Evolutionary conservation across 371 early-diverging fungal genomes (phyloP).

Genomic region (Nematocida minor): DNA sequence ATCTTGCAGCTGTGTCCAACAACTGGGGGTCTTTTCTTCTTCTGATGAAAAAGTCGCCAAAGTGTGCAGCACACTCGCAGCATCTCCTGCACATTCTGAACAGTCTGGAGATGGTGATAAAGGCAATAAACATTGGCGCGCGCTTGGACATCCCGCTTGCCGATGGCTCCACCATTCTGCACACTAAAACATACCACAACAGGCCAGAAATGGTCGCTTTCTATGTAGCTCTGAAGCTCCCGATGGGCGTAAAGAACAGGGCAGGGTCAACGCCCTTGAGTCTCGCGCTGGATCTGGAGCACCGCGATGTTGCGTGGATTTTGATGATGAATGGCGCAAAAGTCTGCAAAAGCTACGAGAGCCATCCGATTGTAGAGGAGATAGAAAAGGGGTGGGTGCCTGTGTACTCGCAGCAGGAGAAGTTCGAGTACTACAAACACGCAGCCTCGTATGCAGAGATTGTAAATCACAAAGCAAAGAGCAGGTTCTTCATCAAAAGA

Average conservation of each 20-base stretch:
- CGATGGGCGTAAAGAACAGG: background rate
- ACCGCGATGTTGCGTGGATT: conserved; percentile 24
- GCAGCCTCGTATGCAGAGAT: conserved; percentile 18
- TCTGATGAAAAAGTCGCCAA: conserved; percentile 27
- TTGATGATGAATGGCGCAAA: conserved; percentile 8
- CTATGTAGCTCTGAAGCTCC: conserved; percentile 6
- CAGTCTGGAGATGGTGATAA: conserved; percentile 34
- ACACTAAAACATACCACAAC: conserved; percentile 22
- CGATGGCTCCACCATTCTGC: conserved; percentile 15
- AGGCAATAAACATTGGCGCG: conserved; percentile 41
- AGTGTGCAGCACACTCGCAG: conserved; percentile 22
- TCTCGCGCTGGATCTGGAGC: conserved; percentile 4
- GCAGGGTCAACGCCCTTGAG: background rate
- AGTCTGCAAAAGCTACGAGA: background rate
- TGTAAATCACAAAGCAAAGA: conserved; percentile 23
- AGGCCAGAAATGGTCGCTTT: conserved; percentile 24
- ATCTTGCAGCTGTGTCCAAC: conserved; percentile 25
- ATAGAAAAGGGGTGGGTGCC: conserved; percentile 18
- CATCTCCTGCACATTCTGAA: conserved; percentile 44
- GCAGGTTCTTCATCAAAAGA: conserved; percentile 32
- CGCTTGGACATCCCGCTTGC: background rate
- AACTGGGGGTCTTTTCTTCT: conserved; percentile 50
- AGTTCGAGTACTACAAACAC: conserved; percentile 13
- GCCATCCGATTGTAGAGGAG: conserved; percentile 23
- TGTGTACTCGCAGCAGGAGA: background rate